A percentile compares a stretch with the other conserved stretches of the same genome.
phyloP scores from a whole-genome alignment of 164 flowering plant species.

The Nymphaea colorata region DNA sequence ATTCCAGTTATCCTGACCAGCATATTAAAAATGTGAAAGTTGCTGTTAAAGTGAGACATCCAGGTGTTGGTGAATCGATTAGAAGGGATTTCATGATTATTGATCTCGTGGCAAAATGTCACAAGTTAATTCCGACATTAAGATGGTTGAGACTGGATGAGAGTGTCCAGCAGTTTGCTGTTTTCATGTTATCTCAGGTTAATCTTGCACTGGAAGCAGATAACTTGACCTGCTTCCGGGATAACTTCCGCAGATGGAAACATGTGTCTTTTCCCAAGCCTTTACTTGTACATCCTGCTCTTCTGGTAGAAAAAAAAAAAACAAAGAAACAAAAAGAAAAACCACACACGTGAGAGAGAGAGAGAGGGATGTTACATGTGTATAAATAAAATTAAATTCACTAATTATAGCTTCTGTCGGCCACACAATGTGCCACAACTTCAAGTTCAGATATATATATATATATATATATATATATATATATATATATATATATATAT shows the following conservation, averaged over 20 bases:
- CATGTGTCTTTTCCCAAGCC: constrained; percentile 89
- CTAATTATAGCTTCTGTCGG: no score
- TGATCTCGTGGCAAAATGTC: constrained; percentile 47
- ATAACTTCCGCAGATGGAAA: constrained; percentile 76
- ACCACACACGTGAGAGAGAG: no score
- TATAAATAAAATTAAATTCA: no score
- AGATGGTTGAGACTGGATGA: constrained; percentile 84
- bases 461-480: no score
- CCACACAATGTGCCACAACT: no score
- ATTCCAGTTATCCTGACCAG: constrained; percentile 43
- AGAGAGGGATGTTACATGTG: no score
- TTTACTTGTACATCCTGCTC: constrained; percentile 83
- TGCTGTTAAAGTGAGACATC: constrained; percentile 89
- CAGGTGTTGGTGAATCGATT: constrained; percentile 81
- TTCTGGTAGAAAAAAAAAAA: constrained; percentile 79
- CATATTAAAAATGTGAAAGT: constrained; percentile 47
- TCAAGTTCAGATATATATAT: no score
- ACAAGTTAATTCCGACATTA: constrained; percentile 51
- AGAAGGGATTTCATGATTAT: constrained; percentile 73
- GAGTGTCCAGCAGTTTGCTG: constrained; percentile 86
- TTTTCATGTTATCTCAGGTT: constrained; percentile 91
- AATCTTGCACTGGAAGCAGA: constrained; percentile 95
- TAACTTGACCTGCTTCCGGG: constrained; percentile 72
- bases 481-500: no score
- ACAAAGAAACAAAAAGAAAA: no score